Percentiles rank a stretch among this genome's conserved stretches.
phyloP scores from a whole-genome alignment of 148 eudicot species.

The Talinum fruticosum region DNA sequence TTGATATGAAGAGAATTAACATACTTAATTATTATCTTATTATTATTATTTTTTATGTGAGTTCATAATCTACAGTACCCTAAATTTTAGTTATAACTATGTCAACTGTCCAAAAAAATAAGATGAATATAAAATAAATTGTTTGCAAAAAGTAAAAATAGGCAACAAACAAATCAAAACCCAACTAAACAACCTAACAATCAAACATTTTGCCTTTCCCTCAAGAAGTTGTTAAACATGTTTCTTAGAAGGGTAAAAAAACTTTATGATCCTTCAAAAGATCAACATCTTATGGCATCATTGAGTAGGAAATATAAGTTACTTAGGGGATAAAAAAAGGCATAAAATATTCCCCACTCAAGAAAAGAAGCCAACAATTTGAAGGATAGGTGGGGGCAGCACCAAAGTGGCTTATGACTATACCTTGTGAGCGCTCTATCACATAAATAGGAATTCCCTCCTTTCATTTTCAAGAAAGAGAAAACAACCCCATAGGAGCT shows the following conservation, averaged over 20 bases:
- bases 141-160: too few species aligned
- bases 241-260: conserved; percentile 16
- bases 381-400: conserved; percentile 30
- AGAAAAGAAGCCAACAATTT: conserved; percentile 31
- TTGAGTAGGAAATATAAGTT: conserved; percentile 10
- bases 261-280: not conserved
- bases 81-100: too few species aligned
- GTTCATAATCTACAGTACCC: too few species aligned
- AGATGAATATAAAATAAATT: too few species aligned
- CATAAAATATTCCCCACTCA: conserved; percentile 17
- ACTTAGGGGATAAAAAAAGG: not conserved
- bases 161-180: too few species aligned
- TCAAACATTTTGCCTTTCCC: too few species aligned
- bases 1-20: too few species aligned
- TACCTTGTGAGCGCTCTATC: conserved; percentile 17
- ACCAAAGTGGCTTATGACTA: conserved; percentile 24
- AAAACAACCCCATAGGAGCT: not conserved
- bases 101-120: too few species aligned
- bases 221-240: not conserved
- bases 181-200: too few species aligned
- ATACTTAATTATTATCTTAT: too few species aligned
- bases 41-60: too few species aligned
- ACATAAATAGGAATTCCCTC: conserved; percentile 16
- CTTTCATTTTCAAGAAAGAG: conserved; percentile 13
- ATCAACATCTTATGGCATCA: conserved; percentile 11